Conservation (phyloP, 192 early-diverging fungal species). For the Physocladia obscura region DNA sequence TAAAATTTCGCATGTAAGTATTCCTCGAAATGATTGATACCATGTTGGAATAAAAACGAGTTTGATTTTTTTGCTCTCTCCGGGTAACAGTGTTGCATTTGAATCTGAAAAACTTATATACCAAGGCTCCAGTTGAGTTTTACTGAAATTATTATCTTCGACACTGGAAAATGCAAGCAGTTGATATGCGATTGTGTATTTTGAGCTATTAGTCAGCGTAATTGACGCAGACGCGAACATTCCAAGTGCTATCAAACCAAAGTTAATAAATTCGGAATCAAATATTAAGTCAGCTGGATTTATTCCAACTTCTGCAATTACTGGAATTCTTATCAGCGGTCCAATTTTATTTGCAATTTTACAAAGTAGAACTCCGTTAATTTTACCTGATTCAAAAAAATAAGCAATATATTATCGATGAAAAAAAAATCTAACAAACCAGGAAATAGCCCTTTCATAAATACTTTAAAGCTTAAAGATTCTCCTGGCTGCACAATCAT, state of each 20-base stretch:
- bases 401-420: not conserved
- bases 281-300: slow-evolving; percentile 32
- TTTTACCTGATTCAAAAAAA: slow-evolving; percentile 9
- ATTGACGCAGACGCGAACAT: slow-evolving; percentile 20
- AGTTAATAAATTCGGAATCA: slow-evolving; percentile 38
- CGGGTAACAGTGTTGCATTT: slow-evolving; percentile 33
- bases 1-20: slow-evolving; percentile 35
- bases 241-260: slow-evolving; percentile 50
- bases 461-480: not conserved
- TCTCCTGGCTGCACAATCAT: not conserved
- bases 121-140: slow-evolving; percentile 31
- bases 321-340: slow-evolving; percentile 32
- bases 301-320: slow-evolving; percentile 30
- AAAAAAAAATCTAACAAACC: slow-evolving; percentile 6
- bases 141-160: no score
- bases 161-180: slow-evolving; percentile 11
- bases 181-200: slow-evolving; percentile 26
- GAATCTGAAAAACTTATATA: slow-evolving; percentile 26
- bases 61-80: slow-evolving; percentile 9
- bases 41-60: slow-evolving; percentile 41
- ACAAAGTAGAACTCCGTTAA: slow-evolving; percentile 39
- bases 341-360: slow-evolving; percentile 32
- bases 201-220: slow-evolving; percentile 38
- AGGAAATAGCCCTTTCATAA: slow-evolving; percentile 17
- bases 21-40: slow-evolving; percentile 38